Evolutionary conservation across 345 rosid species (phyloP), one percentile per base, ranked within the genome.

Genomic region (Sisymbrium irio): DNA sequence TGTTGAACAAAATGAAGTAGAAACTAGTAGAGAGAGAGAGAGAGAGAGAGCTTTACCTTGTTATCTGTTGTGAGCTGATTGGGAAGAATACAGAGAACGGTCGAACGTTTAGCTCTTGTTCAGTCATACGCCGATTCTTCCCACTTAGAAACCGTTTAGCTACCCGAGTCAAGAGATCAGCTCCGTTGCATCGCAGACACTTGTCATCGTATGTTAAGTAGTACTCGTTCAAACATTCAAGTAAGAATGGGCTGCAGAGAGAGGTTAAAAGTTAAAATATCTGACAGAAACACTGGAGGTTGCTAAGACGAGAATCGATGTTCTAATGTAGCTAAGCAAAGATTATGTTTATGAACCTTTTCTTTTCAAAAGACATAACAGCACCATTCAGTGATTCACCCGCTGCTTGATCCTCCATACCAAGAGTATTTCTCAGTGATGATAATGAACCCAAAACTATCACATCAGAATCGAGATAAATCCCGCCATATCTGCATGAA

Each of bases 161-260:
- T 57, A 91, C 96, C 83, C 98, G 84, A 3, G 85, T 82, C 81
- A 91, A 83, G 64, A 95, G 98, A 76, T 90, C 93, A 78, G 96
- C 98, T n/a, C 97, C 99, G 39, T 95, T 95, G 90, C 96, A 85
- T 82, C 92, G 85, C 83, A 87, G 76, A 33, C 65, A 85, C 77
- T 85, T 83, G 68, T 92, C 96, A 79, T 90, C 96, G 60, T 88
- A 91, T 2, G 89, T 84, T 78, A 78, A 50, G 67, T 87, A 92
- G 69, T 85, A 92, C 77, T 92, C 97, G 50, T 85, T 82, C 83
- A 95, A 82, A 74, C 98, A 90, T 77, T 92, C 89, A 74, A 83
- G 77, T 75, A 95, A 65, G 74, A 92, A 92, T 12, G 85, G 84
- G 76, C 98, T 89, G 88, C 87, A 79, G 12, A 33, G 36, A 59